Conservation (phyloP, 2,329 filamentous ascomycete species). For the Colletotrichum sp. region DNA sequence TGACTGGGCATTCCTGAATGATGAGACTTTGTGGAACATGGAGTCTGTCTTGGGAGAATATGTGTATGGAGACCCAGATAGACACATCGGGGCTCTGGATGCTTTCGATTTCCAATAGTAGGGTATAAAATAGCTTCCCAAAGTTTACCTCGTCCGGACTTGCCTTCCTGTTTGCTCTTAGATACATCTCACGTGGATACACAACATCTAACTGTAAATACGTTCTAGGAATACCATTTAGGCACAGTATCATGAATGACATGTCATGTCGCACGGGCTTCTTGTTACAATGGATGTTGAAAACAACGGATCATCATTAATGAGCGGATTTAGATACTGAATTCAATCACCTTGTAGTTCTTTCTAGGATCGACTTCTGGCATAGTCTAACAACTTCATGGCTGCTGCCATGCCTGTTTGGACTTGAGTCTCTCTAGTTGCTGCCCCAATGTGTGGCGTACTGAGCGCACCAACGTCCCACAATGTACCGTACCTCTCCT, state of each 20-base stretch:
- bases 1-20: slow-evolving; percentile 21
- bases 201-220: not conserved
- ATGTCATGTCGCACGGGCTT: not conserved
- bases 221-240: not conserved
- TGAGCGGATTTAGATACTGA: not conserved
- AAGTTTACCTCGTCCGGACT: not conserved
- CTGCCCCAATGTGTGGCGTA: slow-evolving; percentile 51
- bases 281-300: not conserved
- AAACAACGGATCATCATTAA: not conserved
- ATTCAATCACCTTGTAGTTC: not conserved
- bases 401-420: slow-evolving; percentile 32
- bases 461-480: slow-evolving; percentile 42
- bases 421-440: slow-evolving; percentile 39
- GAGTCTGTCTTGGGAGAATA: slow-evolving; percentile 22
- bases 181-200: not conserved
- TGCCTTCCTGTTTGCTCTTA: not conserved
- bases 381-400: slow-evolving; percentile 25
- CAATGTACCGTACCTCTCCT: slow-evolving; percentile 35
- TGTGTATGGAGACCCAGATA: slow-evolving; percentile 18
- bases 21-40: slow-evolving; percentile 25
- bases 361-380: not conserved
- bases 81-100: not conserved
- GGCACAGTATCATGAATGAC: not conserved
- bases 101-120: not conserved
- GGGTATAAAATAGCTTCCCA: not conserved